A percentile compares a stretch with the other conserved stretches of the same genome.
These are phyloP conservation scores for Mycena latifolia DNA, from an alignment of 768 basidiomycete species.

Conservation along the genomic window DNA sequence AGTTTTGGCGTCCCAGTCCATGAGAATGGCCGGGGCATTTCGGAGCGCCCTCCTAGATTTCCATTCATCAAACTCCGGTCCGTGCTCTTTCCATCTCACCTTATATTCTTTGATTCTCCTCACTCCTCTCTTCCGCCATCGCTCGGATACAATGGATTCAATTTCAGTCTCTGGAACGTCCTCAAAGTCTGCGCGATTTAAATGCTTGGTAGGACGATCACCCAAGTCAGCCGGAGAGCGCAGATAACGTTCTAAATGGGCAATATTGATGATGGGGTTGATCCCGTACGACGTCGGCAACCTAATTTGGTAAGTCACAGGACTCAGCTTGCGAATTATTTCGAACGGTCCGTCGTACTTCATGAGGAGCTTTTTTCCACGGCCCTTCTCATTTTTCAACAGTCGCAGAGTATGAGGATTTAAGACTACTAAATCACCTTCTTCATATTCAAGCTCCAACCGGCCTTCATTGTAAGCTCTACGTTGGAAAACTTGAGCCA, in stretches of 20 bases:
- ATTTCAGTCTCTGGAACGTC: conserved; percentile 38
- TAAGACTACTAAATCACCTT: conserved; percentile 38
- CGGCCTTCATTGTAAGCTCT: conserved; percentile 33
- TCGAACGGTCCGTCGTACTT: conserved; percentile 32
- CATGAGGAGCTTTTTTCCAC: conserved; percentile 39
- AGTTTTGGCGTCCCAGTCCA: no score
- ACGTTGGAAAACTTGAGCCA: conserved; percentile 31
- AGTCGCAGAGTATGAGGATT: conserved; percentile 38
- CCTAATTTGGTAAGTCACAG: conserved; percentile 28
- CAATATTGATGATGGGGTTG: conserved; percentile 39
- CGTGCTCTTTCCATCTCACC: conserved; percentile 1
- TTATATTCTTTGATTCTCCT: conserved; percentile 10
- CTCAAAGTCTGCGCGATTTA: conserved; percentile 21
- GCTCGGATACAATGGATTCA: conserved; percentile 39
- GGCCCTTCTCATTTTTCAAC: conserved; percentile 31
- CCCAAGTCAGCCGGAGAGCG: conserved; percentile 34
- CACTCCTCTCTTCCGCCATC: neutral
- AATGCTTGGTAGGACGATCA: conserved; percentile 6
- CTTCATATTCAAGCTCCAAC: conserved; percentile 22
- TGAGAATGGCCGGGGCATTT: no score
- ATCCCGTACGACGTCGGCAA: conserved; percentile 36
- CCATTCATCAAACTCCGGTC: conserved; percentile 5
- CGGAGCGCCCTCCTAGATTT: neutral
- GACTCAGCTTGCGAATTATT: no score
- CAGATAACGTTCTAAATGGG: conserved; percentile 38